Conservation (phyloP, 768 basidiomycete genomes). For the Auricularia sp. region DNA sequence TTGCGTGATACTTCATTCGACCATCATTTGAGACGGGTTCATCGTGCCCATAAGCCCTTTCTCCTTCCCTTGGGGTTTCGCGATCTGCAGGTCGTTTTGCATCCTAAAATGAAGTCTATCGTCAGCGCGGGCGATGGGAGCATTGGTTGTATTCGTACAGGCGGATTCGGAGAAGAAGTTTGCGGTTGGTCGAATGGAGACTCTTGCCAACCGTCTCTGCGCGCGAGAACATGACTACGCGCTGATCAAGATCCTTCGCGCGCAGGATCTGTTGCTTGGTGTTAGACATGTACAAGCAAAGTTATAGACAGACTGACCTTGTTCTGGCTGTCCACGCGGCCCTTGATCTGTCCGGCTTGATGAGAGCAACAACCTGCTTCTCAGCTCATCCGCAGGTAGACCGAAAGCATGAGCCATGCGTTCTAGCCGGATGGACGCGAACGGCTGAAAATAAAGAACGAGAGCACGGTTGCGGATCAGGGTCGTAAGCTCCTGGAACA, state of each 20-base stretch:
- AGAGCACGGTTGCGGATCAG: conserved; percentile 70
- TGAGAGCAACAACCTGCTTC: conserved; percentile 62
- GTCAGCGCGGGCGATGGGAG: background rate
- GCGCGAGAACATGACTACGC: conserved; percentile 63
- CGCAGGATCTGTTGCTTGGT: conserved; percentile 43
- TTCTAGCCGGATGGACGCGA: conserved; percentile 71
- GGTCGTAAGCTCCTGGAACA: conserved; percentile 52
- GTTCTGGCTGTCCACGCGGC: conserved; percentile 80
- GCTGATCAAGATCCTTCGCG: conserved; percentile 69
- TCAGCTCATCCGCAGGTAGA: conserved; percentile 66
- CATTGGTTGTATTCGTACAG: conserved; percentile 44
- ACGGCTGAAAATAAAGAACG: conserved; percentile 85
- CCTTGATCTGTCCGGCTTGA: conserved; percentile 72
- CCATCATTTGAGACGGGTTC: background rate
- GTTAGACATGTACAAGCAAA: conserved; percentile 17
- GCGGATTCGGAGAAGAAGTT: conserved; percentile 71
- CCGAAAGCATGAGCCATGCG: conserved; percentile 85
- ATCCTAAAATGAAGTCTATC: background rate
- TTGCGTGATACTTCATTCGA: background rate
- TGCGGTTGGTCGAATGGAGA: conserved; percentile 64
- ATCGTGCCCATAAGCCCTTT: background rate
- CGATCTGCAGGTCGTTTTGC: background rate
- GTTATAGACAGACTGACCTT: conserved; percentile 38
- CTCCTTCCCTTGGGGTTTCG: background rate
- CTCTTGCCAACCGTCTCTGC: conserved; percentile 65